Evolutionary conservation across 2,329 filamentous ascomycete species (phyloP), one percentile per base, ranked within the genome.

Genomic region (Aspergillus sclerotialis): DNA sequence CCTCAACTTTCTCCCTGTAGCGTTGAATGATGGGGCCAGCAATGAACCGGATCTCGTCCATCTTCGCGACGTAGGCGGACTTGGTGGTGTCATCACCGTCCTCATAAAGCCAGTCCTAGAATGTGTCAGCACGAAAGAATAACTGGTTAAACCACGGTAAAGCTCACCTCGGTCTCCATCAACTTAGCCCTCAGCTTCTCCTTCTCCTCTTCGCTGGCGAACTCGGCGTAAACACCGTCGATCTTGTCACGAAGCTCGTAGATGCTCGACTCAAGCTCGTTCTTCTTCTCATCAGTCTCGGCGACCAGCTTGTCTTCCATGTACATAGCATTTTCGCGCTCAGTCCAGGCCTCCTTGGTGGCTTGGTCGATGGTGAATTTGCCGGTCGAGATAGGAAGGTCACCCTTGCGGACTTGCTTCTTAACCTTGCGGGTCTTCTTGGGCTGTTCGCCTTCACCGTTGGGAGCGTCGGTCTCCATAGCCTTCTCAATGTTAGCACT

Each of bases 261-360:
- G 68, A 96, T 95, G 69, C 83, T 94, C 15, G 86, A 81, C 75
- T 98, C 92, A 35, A 98, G 84, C 69, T 96, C 90, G 72, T 98
- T 98, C 86, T 96, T 98, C 80, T 94, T 94, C 73, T 96, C 88
- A 62, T 96, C 92, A 24, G 92, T 98, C 64, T 96, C 92, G 51
- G 85, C 86, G 37, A 98, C 89, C 38, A 96, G 82, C 77, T 96
- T 98, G 71, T 98, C 92, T 67, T 95, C 88, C 79, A 94, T 90
- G 51, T 88, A 79, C 92, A 98, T 96, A 52, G 80, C 62, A 48
- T 80, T 75, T 70, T 98, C 92, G 63, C 82, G 81, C 75, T 98
- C 92, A 32, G 73, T 66, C 46, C 80, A 71, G n/a, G 70, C 56
- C 42, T 79, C 69, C 73, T 84, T 90, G 57, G 70, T 60, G 11